Evolutionary conservation across 1,284 basidiomycete species (phyloP).

Genomic region (Phellopilus nigrolimitatus): DNA sequence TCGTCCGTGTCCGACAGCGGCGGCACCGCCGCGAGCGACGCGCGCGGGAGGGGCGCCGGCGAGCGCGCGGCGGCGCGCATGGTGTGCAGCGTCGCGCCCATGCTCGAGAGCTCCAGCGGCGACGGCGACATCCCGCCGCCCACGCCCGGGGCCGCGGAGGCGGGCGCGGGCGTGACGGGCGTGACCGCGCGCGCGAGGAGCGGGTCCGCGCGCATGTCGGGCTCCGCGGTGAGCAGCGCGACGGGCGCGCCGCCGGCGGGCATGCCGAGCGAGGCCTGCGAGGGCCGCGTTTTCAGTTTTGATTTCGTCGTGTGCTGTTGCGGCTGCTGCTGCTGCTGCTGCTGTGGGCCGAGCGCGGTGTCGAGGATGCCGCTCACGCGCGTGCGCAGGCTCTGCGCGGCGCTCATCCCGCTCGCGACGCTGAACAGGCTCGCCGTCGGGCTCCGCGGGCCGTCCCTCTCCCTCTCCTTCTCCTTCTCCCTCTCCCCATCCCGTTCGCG

Average conservation of each 20-base stretch:
- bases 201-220: conserved; percentile 9
- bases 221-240: conserved; percentile 12
- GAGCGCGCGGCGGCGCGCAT: conserved; percentile 1
- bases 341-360: neutral
- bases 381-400: conserved; percentile 10
- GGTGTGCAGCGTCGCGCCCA: conserved; percentile 1
- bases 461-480: neutral
- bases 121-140: conserved; percentile 1
- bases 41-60: neutral
- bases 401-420: conserved; percentile 13
- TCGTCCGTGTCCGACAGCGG: conserved; percentile 12
- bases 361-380: conserved; percentile 12
- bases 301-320: no score
- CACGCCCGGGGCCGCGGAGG: no score
- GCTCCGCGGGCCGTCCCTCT: neutral
- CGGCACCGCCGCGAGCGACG: neutral
- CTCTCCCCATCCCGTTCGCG: neutral
- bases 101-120: neutral
- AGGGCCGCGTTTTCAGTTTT: neutral
- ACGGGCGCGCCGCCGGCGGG: neutral
- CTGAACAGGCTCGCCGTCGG: conserved; percentile 16
- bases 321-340: no score
- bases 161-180: conserved; percentile 8
- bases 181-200: conserved; percentile 8
- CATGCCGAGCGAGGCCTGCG: neutral